These are phyloP conservation scores for Penicillium silybi DNA, from an alignment of 495 filamentous ascomycete genomes.

Conservation along the genomic window DNA sequence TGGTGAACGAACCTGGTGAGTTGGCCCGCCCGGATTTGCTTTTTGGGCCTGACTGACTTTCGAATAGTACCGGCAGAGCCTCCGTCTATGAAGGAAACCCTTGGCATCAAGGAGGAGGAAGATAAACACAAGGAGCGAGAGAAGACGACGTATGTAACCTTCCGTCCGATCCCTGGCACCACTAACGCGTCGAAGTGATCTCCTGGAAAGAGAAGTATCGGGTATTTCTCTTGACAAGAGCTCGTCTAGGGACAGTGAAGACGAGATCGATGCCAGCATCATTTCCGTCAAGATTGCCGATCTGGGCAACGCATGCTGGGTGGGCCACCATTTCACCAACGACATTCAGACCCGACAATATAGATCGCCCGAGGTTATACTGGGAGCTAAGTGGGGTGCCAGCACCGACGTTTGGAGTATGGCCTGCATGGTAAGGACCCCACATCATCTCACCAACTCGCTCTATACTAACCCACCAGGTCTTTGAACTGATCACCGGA, in stretches of 20 bases:
- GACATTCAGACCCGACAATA: constrained; percentile 99
- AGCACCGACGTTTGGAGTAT: constrained; percentile 99
- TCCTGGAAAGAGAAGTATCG: constrained; percentile 86
- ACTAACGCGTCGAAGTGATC: constrained; percentile 55
- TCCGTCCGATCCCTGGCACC: not conserved
- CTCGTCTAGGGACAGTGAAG: constrained; percentile 40
- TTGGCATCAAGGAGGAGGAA: constrained; percentile 63
- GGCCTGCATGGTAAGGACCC: constrained; percentile 97
- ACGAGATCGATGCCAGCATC: constrained; percentile 57
- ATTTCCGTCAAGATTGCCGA: constrained; percentile 99
- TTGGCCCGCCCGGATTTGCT: not conserved
- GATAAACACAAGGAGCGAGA: constrained; percentile 80
- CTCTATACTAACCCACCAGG: constrained; percentile 45
- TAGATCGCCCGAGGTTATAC: constrained; percentile 92
- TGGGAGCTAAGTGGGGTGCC: constrained; percentile 96
- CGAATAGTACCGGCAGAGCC: constrained; percentile 15
- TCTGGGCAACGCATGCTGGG: constrained; percentile 98
- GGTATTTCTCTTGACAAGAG: constrained; percentile 89
- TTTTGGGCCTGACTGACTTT: not conserved
- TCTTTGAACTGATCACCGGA: constrained; percentile 96
- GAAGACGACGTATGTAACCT: constrained; percentile 78
- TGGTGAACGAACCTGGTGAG: constrained; percentile 73
- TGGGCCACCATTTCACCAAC: constrained; percentile 97
- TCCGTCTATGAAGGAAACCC: constrained; percentile 56
- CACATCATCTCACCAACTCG: constrained; percentile 11